phyloP scores from a whole-genome alignment of 257 asterid genomes.

The Solanum ossicruentum region DNA sequence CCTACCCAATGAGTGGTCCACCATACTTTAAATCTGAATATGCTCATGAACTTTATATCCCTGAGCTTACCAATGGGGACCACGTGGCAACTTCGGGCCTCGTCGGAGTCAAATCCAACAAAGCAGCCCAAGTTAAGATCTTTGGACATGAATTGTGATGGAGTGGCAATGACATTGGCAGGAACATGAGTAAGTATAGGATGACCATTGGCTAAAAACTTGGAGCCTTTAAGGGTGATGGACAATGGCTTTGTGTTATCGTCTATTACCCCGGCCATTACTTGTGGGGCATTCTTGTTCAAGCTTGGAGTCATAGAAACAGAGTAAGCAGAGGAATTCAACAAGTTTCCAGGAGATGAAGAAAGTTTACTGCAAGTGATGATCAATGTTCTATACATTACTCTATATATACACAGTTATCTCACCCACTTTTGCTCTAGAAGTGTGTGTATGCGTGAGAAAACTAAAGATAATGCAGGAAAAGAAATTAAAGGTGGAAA shows the following conservation, averaged over 20 bases:
- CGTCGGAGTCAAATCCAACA: slow-evolving; percentile 6
- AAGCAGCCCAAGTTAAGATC: slow-evolving; percentile 8
- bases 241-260: slow-evolving; percentile 1
- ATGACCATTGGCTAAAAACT: slow-evolving; percentile 13
- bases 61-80: slow-evolving; percentile 16
- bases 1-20: slow-evolving; percentile 28
- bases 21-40: slow-evolving; percentile 24
- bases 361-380: neutral
- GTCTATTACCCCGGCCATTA: neutral
- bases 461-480: neutral
- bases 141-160: slow-evolving; percentile 1
- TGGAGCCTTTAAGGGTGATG: slow-evolving; percentile 4
- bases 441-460: neutral
- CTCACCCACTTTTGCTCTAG: neutral
- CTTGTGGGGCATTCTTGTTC: slow-evolving; percentile 3
- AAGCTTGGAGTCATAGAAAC: slow-evolving; percentile 17
- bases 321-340: neutral
- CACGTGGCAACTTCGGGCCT: slow-evolving; percentile 6
- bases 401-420: neutral
- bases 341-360: neutral
- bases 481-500: neutral
- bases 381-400: neutral
- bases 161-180: neutral
- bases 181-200: slow-evolving; percentile 17
- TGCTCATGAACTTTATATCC: slow-evolving; percentile 14